phyloP scores from a whole-genome alignment of 2,329 filamentous ascomycete species.

The Sporothrix mexicana region DNA sequence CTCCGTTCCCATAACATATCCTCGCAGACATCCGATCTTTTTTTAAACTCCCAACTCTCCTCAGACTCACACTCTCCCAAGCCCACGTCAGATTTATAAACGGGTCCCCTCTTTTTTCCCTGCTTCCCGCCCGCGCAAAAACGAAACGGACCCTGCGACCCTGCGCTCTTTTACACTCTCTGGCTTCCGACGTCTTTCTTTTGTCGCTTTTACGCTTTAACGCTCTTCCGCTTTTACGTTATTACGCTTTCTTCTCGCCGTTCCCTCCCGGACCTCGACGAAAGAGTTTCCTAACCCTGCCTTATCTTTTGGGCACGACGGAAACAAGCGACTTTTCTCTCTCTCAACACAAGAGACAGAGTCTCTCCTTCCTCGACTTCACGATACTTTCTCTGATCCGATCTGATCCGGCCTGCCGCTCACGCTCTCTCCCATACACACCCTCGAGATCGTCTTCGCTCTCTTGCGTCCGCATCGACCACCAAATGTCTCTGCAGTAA shows the following conservation, averaged over 20 bases:
- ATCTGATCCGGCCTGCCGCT: no score
- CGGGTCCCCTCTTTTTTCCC: slow-evolving; percentile 23
- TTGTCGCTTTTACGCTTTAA: neutral
- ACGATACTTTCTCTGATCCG: neutral
- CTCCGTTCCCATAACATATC: neutral
- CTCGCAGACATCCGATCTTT: neutral
- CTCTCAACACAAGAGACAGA: neutral
- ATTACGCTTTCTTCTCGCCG: slow-evolving; percentile 16
- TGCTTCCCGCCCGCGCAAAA: slow-evolving; percentile 7
- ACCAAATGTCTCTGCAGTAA: slow-evolving; percentile 33
- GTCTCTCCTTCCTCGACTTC: neutral
- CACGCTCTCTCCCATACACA: neutral
- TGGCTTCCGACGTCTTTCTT: neutral
- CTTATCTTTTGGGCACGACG: slow-evolving; percentile 19
- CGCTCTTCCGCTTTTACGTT: no score
- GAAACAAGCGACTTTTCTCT: neutral
- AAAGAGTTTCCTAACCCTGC: slow-evolving; percentile 28
- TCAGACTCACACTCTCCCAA: neutral
- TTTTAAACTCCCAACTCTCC: no score
- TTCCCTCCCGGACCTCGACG: slow-evolving; percentile 27
- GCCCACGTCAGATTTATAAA: neutral
- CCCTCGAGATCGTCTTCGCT: no score
- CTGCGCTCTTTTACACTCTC: slow-evolving; percentile 15
- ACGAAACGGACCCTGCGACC: neutral
- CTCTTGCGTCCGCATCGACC: slow-evolving; percentile 16